These are phyloP conservation scores for Aspergillus brasiliensis DNA, from an alignment of 2,329 filamentous ascomycete genomes.

Conservation along the genomic window DNA sequence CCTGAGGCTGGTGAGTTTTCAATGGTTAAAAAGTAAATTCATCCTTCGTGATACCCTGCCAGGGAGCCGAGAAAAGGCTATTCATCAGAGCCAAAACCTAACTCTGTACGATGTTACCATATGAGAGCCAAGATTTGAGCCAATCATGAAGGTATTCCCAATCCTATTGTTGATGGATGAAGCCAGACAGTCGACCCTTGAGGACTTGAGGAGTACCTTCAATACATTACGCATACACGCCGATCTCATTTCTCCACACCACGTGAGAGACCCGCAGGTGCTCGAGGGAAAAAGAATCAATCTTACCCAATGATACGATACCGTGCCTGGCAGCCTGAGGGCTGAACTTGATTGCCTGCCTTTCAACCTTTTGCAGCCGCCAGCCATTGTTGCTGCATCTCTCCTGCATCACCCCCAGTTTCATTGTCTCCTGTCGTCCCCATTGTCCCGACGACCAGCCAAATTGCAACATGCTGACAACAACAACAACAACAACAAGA, in stretches of 20 bases:
- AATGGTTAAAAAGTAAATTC: not conserved
- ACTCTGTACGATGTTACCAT: not conserved
- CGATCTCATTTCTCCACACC: slow-evolving; percentile 6
- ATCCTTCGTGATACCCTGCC: not conserved
- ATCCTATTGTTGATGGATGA: not conserved
- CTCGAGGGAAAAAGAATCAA: not conserved
- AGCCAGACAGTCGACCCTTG: not conserved
- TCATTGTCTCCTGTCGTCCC: not conserved
- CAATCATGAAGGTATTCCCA: not conserved
- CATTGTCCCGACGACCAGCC: not conserved
- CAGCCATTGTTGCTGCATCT: slow-evolving; percentile 5
- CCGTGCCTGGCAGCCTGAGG: not conserved
- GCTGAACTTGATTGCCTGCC: not conserved
- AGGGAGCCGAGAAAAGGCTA: not conserved
- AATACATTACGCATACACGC: slow-evolving; percentile 3
- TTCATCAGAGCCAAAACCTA: not conserved
- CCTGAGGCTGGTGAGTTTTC: not conserved
- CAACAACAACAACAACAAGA: not conserved
- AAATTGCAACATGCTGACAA: not conserved
- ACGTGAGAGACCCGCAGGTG: slow-evolving; percentile 9
- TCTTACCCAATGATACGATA: not conserved
- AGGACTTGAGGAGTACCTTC: not conserved
- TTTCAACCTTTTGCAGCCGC: not conserved
- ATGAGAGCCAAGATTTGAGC: too few species aligned
- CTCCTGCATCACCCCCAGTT: slow-evolving; percentile 4